Percentiles rank a stretch among this genome's conserved stretches.
phyloP scores from a whole-genome alignment of 805 yeast genomes.

The Jamesozyma lodderae region DNA sequence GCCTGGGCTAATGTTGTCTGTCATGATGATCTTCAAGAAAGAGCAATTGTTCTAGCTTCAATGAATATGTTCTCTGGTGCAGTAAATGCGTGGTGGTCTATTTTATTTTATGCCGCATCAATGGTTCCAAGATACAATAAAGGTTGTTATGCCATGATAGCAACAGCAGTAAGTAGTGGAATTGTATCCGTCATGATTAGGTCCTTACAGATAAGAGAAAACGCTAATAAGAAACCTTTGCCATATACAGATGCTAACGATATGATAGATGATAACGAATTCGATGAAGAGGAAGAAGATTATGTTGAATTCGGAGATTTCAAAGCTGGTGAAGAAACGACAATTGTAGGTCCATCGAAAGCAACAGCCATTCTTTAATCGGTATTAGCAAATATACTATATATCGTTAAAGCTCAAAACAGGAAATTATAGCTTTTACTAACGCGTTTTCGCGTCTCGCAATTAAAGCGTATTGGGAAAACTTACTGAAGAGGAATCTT shows the following conservation, averaged over 20 bases:
- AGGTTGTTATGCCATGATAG: slow-evolving; percentile 51
- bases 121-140: slow-evolving; percentile 42
- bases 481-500: too few species aligned
- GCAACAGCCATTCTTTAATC: too few species aligned
- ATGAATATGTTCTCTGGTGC: slow-evolving; percentile 60
- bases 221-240: slow-evolving; percentile 13
- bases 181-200: slow-evolving; percentile 36
- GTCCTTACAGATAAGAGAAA: slow-evolving; percentile 35
- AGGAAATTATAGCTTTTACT: too few species aligned
- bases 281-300: slow-evolving; percentile 16
- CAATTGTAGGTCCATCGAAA: slow-evolving; percentile 1
- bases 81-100: slow-evolving; percentile 57
- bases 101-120: slow-evolving; percentile 44
- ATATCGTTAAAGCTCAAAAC: too few species aligned
- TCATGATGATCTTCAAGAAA: slow-evolving; percentile 49
- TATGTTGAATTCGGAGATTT: too few species aligned
- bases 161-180: slow-evolving; percentile 39
- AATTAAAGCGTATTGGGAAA: too few species aligned
- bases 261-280: slow-evolving; percentile 14
- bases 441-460: too few species aligned
- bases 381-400: too few species aligned
- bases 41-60: slow-evolving; percentile 55
- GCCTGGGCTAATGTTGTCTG: slow-evolving; percentile 59
- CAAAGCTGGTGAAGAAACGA: too few species aligned
- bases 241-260: slow-evolving; percentile 26